Evolutionary conservation across 139 green algal species (phyloP).

Genomic region (Eudorina sp.): DNA sequence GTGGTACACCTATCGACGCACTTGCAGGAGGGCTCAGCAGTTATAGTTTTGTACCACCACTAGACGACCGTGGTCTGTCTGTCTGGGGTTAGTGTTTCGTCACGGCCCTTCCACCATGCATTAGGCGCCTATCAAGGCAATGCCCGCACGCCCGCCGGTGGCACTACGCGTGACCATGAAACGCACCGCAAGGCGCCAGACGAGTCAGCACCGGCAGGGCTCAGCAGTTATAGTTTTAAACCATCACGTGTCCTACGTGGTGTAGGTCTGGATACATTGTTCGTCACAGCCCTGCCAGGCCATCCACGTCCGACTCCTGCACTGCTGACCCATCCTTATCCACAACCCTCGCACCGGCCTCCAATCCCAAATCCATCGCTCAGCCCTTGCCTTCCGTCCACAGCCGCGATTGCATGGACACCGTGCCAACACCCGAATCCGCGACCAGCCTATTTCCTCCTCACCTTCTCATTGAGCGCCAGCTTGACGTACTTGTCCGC

Average conservation of each 20-base stretch:
- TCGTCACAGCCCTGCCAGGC: slow-evolving; percentile 3
- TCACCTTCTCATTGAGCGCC: slow-evolving; percentile 50
- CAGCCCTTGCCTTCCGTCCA: too few relatives aligned
- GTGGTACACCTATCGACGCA: background rate
- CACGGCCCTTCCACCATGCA: background rate
- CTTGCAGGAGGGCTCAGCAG: slow-evolving; percentile 28
- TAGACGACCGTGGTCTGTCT: background rate
- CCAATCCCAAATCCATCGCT: too few relatives aligned
- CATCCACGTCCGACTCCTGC: too few relatives aligned
- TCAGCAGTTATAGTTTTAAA: slow-evolving; percentile 24
- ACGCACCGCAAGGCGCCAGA: too few relatives aligned
- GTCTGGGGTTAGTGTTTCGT: slow-evolving; percentile 19
- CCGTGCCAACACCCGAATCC: too few relatives aligned
- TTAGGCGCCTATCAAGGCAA: too few relatives aligned
- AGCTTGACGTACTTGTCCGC: slow-evolving; percentile 61
- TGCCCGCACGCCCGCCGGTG: too few relatives aligned
- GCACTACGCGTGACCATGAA: too few relatives aligned
- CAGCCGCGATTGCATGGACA: too few relatives aligned
- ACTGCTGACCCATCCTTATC: too few relatives aligned
- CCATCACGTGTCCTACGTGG: background rate
- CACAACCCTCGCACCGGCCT: too few relatives aligned
- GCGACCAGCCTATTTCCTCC: too few relatives aligned
- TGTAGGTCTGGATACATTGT: background rate
- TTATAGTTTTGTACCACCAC: slow-evolving; percentile 46
- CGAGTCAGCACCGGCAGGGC: background rate